Evolutionary conservation across 805 yeast genomes (phyloP), one percentile per base, ranked within the genome.

Genomic region (Starmerella riodocensis): DNA sequence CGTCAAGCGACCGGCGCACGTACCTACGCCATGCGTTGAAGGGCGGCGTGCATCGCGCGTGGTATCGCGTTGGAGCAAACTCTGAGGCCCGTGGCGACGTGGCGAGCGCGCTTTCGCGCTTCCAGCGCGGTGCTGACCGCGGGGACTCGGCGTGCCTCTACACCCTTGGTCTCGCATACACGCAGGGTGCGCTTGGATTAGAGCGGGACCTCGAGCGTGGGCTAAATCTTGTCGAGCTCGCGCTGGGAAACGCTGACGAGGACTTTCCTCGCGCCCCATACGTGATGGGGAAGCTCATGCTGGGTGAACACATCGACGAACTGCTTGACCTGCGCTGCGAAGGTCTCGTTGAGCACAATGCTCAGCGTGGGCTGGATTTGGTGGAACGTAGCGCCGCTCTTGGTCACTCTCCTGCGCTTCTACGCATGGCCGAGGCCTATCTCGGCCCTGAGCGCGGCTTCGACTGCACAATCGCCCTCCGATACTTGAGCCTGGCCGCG

Each of bases 251-350:
- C 34, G 52, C 59, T 16, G 67, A 63, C 38, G 53, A 56, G 1
- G 69, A 64, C 37, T 59, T 60, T 33, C 60, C 67, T 5, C 58
- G 55, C 30, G 58, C 67, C 1, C 57, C 63, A 4, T 64, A 53
- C 37, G 47, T 62, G 16, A 53, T 56, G 27, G 67, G 68, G 8
- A 51, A 57, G 32, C 35, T 60, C 23, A 50, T 53, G 18, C 48
- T 59, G 8, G 65, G 61, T 12, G 66, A 63, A 37, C 63, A 58
- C 7, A 64, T 60, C 31, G 45, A 52, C 7, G 50, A 45, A 13
- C 37, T 43, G 18, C 36, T 40, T 6, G 31, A 39, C 7, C 26
- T 9, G n/a, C 38, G 36, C 12, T 19, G 27, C 17, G 35, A 27
- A 8, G 21, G 20, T 1, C n/a, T 13, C 9, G 30, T 21, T 18